Evolutionary conservation across 169 alveolate genomes (phyloP).

Genomic region (Eimeria maxima): DNA sequence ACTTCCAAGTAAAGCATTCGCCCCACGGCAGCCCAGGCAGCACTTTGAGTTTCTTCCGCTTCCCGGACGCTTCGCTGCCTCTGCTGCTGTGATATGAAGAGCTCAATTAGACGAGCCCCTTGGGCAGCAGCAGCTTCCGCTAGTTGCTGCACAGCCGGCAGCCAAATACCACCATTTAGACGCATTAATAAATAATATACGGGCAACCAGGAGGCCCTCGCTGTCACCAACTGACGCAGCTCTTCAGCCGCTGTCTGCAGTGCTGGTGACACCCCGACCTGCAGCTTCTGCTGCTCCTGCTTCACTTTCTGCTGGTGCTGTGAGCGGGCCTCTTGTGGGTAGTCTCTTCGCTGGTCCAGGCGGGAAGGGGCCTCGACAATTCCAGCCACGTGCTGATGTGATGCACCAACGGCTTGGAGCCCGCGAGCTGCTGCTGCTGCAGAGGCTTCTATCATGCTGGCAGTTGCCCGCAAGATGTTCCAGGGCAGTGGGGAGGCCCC

Average conservation of each 20-base stretch:
- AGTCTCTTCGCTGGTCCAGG: not conserved
- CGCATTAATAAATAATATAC: slow-evolving; percentile 42
- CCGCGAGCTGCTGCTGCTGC: slow-evolving; percentile 54
- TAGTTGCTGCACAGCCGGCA: slow-evolving; percentile 69
- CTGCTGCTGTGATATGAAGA: slow-evolving; percentile 28
- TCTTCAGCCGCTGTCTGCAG: not conserved
- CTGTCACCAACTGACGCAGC: slow-evolving; percentile 59
- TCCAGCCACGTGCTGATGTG: not conserved
- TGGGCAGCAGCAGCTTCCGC: slow-evolving; percentile 58
- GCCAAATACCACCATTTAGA: slow-evolving; percentile 54
- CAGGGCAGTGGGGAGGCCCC: slow-evolving; percentile 29
- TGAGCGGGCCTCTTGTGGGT: not conserved
- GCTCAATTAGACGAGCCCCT: slow-evolving; percentile 31
- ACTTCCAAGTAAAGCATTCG: slow-evolving; percentile 37
- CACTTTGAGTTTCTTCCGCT: not conserved
- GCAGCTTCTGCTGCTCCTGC: not conserved
- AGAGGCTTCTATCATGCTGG: slow-evolving; percentile 68
- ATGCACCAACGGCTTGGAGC: not conserved
- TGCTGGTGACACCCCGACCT: not conserved
- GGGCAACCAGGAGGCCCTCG: slow-evolving; percentile 49
- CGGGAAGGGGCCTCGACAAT: not conserved
- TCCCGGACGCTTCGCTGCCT: not conserved
- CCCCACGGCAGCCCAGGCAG: slow-evolving; percentile 69
- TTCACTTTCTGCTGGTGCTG: not conserved
- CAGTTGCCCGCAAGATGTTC: slow-evolving; percentile 18